phyloP scores from a whole-genome alignment of 768 basidiomycete genomes.

The Lactarius evosmus region DNA sequence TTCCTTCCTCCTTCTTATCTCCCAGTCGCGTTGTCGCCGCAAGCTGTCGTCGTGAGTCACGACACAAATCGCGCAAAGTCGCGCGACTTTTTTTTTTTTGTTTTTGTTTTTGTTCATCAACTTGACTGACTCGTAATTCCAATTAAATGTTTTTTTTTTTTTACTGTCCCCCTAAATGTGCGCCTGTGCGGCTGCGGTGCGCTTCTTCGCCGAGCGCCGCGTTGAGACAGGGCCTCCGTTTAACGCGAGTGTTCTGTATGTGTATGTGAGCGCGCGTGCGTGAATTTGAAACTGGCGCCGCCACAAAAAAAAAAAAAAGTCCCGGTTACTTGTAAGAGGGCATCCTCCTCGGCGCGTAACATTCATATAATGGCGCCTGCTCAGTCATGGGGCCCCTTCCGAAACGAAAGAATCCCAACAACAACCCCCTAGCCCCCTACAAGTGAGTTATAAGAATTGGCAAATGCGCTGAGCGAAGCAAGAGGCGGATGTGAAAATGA shows the following conservation, averaged over 20 bases:
- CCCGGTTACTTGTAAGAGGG: no score
- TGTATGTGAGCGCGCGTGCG: neutral
- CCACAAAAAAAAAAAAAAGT: constrained; percentile 1
- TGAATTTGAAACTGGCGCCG: neutral
- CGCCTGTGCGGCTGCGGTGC: neutral
- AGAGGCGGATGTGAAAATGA: neutral
- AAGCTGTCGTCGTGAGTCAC: neutral
- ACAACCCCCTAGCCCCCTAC: no score
- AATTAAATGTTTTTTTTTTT: neutral
- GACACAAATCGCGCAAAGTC: neutral
- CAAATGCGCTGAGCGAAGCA: neutral
- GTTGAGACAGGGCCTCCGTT: neutral
- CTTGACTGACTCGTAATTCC: neutral
- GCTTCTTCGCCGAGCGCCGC: neutral
- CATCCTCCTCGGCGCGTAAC: no score
- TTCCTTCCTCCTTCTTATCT: neutral
- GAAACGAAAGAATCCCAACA: no score
- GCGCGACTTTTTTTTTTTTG: neutral
- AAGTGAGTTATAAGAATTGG: neutral
- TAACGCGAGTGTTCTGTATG: neutral
- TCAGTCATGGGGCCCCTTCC: no score
- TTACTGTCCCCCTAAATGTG: neutral
- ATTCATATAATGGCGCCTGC: no score
- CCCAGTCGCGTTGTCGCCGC: constrained; percentile 19
- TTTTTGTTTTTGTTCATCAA: neutral